phyloP scores from a whole-genome alignment of 331 rosid genomes.

The Phaseolus coccineus region DNA sequence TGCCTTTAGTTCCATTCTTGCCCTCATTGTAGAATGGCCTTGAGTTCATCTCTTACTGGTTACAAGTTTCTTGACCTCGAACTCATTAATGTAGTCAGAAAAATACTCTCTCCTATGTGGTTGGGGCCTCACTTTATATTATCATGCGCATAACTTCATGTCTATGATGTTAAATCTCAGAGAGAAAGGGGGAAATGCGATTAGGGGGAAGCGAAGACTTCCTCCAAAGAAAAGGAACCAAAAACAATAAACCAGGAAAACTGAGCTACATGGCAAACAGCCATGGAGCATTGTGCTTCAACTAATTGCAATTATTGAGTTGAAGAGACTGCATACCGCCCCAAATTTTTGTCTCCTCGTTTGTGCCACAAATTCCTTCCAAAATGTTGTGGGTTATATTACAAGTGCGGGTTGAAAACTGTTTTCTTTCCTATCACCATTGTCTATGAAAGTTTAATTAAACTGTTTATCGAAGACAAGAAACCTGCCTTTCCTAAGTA shows the following conservation, averaged over 20 bases:
- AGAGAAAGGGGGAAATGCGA: background rate
- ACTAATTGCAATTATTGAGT: background rate
- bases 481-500: background rate
- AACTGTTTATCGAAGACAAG: background rate
- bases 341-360: background rate
- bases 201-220: background rate
- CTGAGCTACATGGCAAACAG: background rate
- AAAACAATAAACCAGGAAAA: background rate
- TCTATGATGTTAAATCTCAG: background rate
- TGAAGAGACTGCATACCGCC: background rate
- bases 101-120: background rate
- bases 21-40: background rate
- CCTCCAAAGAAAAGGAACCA: background rate
- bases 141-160: conserved; percentile 10
- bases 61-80: conserved; percentile 10
- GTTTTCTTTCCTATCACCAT: background rate
- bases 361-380: background rate
- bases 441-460: background rate
- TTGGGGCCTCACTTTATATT: conserved; percentile 1
- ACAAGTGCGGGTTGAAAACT: background rate
- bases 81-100: background rate
- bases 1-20: conserved; percentile 8
- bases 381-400: background rate
- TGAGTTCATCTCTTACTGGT: background rate
- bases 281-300: conserved; percentile 17